Conservation (phyloP, 2,329 filamentous ascomycete species). For the Monilinia polystroma region DNA sequence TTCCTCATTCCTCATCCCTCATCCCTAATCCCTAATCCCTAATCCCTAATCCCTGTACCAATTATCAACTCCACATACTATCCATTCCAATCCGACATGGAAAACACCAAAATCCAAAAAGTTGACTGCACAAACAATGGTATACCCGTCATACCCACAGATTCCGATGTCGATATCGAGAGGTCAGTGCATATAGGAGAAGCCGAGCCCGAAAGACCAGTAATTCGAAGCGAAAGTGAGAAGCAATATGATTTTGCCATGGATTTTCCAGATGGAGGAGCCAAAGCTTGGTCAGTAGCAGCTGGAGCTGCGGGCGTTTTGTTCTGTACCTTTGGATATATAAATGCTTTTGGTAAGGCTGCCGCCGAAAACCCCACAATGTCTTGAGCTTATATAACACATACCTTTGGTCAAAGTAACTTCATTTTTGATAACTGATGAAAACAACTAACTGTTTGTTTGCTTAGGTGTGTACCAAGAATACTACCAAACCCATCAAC, state of each 20-base stretch:
- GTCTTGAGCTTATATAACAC: neutral
- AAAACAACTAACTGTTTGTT: neutral
- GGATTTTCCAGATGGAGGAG: constrained; percentile 51
- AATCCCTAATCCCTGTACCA: too few species aligned
- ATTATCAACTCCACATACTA: neutral
- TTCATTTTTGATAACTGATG: neutral
- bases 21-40: too few species aligned
- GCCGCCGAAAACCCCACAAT: neutral
- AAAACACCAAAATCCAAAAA: neutral
- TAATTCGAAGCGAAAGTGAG: neutral
- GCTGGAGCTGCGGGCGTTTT: constrained; percentile 45
- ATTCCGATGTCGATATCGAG: constrained; percentile 1
- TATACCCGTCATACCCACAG: neutral
- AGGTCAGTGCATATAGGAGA: neutral
- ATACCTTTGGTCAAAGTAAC: neutral
- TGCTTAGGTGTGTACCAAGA: constrained; percentile 51
- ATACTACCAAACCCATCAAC: constrained; percentile 52
- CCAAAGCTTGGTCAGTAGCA: constrained; percentile 54
- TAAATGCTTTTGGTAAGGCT: constrained; percentile 41
- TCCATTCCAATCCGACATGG: neutral
- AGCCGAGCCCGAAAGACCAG: neutral
- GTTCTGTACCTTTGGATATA: constrained; percentile 50
- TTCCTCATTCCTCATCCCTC: too few species aligned
- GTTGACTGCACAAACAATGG: neutral
- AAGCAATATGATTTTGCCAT: constrained; percentile 6